Conservation (phyloP, 768 basidiomycete species). For the Melanogaster broomeanus region DNA sequence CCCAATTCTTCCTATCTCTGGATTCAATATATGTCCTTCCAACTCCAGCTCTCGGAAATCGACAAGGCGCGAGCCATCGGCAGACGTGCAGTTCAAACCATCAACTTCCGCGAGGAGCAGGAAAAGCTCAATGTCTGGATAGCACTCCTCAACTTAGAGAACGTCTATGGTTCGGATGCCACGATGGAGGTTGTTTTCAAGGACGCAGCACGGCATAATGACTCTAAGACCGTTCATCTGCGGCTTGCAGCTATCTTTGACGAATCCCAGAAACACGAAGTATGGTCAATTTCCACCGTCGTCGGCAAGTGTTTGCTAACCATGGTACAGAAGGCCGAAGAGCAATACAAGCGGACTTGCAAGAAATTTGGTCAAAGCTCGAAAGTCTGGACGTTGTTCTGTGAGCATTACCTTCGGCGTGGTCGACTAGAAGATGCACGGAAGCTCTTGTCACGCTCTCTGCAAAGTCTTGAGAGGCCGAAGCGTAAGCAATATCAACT, state of each 20-base stretch:
- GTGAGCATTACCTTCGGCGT: slow-evolving; percentile 75
- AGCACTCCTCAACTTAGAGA: slow-evolving; percentile 93
- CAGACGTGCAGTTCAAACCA: slow-evolving; percentile 78
- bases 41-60: slow-evolving; percentile 92
- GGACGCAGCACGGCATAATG: slow-evolving; percentile 87
- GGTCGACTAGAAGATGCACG: slow-evolving; percentile 80
- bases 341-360: slow-evolving; percentile 81
- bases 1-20: slow-evolving; percentile 98
- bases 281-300: slow-evolving; percentile 31
- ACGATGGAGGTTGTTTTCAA: slow-evolving; percentile 81
- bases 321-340: slow-evolving; percentile 78
- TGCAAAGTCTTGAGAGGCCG: slow-evolving; percentile 90
- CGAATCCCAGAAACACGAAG: slow-evolving; percentile 80
- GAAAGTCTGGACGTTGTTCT: slow-evolving; percentile 91
- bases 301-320: background rate
- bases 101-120: slow-evolving; percentile 94
- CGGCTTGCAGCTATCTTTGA: slow-evolving; percentile 84
- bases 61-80: slow-evolving; percentile 92
- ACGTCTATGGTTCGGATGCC: slow-evolving; percentile 85
- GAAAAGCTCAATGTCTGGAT: slow-evolving; percentile 98
- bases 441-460: slow-evolving; percentile 79
- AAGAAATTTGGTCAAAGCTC: slow-evolving; percentile 96
- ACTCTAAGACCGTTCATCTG: slow-evolving; percentile 88
- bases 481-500: slow-evolving; percentile 67
- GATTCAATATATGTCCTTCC: slow-evolving; percentile 99